Base-by-base conservation (phyloP, 2,329 filamentous ascomycete genomes). In the Neurospora crassa region DNA sequence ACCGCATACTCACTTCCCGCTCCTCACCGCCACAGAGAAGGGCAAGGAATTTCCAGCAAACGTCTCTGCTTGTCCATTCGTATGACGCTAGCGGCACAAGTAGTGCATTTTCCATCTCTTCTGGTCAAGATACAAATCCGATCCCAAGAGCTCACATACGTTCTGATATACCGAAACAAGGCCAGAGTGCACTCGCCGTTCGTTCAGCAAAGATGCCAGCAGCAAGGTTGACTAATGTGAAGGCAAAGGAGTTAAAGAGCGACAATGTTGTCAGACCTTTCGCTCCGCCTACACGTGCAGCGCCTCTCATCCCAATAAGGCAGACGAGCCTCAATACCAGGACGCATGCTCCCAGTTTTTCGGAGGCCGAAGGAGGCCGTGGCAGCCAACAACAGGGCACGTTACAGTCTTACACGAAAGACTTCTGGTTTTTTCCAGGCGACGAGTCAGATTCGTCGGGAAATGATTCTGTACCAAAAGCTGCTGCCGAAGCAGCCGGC, bases 1-100 rank as follows among this genome's bases (percentile, higher is more conserved):
- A 79, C 53, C 79, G 77, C 4, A 76, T 79, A 16, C n/a, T 73
- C 20, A 69, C 47, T 45, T 74, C 75, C n/a, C 69, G 70, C 16
- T 41, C 69, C 0, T 20, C 43, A 18, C 53, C 40, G 29, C 18
- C 53, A 18, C 24, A 63, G 7, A 8, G 29, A 37, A 37, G 53
- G 24, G 53, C 53, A 8, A 63, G 34, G 1, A 18, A 63, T 8
- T 8, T 11, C 10, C 53, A 34, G 3, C 53, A 18, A 63, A 11
- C 24, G 29, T 18, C 53, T 34, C 16, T 34, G 5, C 24, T 10
- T 63, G 14, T 63, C 24, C 29, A 29, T 8, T 10, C 18, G 29
- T 18, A 37, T 18, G 1, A 37, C 2, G 10, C 8, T 18, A 63
- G 53, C 24, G 53, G 29, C 29, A 63, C 29, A 5, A 63, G 24